These are phyloP conservation scores for Epicoccum nigrum DNA, from an alignment of 2,329 filamentous ascomycete genomes.

Conservation along the genomic window DNA sequence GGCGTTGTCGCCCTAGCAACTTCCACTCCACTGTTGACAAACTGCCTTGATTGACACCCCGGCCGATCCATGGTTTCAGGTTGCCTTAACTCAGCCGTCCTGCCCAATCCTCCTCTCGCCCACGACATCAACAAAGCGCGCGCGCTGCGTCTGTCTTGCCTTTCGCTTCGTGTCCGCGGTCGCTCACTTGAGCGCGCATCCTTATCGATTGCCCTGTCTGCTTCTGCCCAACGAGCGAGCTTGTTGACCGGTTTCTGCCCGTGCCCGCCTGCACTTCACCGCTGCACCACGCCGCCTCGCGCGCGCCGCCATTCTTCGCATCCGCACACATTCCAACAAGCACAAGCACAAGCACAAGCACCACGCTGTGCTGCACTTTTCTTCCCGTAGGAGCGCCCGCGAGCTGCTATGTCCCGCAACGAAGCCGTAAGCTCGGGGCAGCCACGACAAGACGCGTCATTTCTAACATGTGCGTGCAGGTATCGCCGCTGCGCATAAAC, in stretches of 20 bases:
- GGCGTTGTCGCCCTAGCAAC: conserved; percentile 7
- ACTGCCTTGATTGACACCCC: conserved; percentile 9
- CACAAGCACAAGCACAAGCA: not conserved
- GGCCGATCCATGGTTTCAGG: conserved; percentile 9
- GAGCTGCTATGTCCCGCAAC: conserved; percentile 47
- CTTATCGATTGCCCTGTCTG: conserved; percentile 7
- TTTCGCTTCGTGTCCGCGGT: conserved; percentile 13
- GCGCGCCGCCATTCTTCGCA: conserved; percentile 14
- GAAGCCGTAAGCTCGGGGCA: conserved; percentile 46
- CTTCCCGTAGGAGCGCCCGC: not conserved
- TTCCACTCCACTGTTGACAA: conserved; percentile 15
- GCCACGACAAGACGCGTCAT: not conserved
- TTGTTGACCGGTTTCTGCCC: conserved; percentile 3
- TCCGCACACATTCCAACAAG: conserved; percentile 6
- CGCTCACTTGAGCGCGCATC: conserved; percentile 7
- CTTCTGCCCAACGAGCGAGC: too few species aligned
- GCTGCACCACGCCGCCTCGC: conserved; percentile 6
- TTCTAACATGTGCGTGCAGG: conserved; percentile 53
- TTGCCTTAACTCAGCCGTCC: conserved; percentile 12
- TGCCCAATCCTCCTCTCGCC: conserved; percentile 13
- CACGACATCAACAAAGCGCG: conserved; percentile 10
- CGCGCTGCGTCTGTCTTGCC: conserved; percentile 4
- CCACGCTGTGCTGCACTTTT: not conserved
- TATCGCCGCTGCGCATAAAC: conserved; percentile 80
- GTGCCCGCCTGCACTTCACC: conserved; percentile 1